Conservation (phyloP, 306 rosid species). For the Adenanthera pavonina region DNA sequence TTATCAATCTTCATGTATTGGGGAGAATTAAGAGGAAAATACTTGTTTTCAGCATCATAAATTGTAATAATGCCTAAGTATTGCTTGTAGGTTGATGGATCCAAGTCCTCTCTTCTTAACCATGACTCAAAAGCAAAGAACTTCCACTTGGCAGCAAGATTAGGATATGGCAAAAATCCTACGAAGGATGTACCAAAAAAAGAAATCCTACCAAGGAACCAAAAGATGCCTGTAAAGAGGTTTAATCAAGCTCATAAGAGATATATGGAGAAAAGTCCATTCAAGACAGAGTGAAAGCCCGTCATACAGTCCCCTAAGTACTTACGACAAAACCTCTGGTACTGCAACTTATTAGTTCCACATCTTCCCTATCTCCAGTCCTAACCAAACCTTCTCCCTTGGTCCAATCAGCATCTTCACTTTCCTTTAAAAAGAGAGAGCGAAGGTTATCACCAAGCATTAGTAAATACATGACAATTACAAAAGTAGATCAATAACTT, state of each 20-base stretch:
- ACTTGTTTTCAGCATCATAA: conserved; percentile 52
- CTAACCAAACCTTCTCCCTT: conserved; percentile 65
- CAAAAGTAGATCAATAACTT: conserved; percentile 31
- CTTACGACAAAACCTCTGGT: conserved; percentile 90
- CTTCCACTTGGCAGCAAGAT: conserved; percentile 86
- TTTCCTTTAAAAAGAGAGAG: conserved; percentile 49
- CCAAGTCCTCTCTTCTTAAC: conserved; percentile 86
- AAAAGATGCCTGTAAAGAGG: conserved; percentile 81
- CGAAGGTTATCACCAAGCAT: conserved; percentile 29
- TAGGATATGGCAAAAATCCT: conserved; percentile 62
- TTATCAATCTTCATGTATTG: conserved; percentile 44
- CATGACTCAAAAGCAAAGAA: conserved; percentile 97
- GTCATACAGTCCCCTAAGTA: conserved; percentile 33
- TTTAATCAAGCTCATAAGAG: conserved; percentile 44
- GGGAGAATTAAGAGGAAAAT: conserved; percentile 40
- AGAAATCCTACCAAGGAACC: conserved; percentile 88
- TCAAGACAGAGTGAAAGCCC: conserved; percentile 12
- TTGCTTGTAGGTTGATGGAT: conserved; percentile 78
- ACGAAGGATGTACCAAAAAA: too few relatives aligned
- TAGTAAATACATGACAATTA: conserved; percentile 13
- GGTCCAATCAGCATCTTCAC: conserved; percentile 77
- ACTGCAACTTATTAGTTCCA: conserved; percentile 82
- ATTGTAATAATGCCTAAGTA: conserved; percentile 59
- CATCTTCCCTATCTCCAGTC: conserved; percentile 68
- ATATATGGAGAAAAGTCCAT: conserved; percentile 32